Conservation (phyloP, 2,329 filamentous ascomycete genomes). For the Trichoderma pleuroti region DNA sequence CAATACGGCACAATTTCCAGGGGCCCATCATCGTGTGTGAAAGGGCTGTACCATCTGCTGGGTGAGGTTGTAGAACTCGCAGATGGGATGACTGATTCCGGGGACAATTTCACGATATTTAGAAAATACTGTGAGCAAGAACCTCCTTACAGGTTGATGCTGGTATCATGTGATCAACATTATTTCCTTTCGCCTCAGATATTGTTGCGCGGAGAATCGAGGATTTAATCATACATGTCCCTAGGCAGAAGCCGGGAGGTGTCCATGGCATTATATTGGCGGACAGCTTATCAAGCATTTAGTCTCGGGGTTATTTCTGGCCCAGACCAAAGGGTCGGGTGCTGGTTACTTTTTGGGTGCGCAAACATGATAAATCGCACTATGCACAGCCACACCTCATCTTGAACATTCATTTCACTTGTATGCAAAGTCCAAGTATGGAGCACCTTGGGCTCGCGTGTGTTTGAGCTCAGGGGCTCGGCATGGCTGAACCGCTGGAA, state of each 20-base stretch:
- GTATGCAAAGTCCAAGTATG: neutral
- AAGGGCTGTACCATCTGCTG: neutral
- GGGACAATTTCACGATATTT: no score
- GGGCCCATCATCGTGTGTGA: neutral
- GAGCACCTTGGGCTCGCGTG: neutral
- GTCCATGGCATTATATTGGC: neutral
- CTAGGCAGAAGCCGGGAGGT: neutral
- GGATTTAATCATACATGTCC: neutral
- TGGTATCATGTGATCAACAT: no score
- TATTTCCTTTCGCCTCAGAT: no score
- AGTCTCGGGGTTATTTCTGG: neutral
- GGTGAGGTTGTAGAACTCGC: neutral
- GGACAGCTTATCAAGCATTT: neutral
- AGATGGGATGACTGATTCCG: neutral
- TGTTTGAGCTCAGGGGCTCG: neutral
- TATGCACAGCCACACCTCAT: neutral
- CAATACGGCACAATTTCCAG: neutral
- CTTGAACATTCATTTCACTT: neutral
- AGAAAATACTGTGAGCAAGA: no score
- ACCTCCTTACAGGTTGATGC: no score
- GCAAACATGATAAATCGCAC: neutral
- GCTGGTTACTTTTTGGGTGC: neutral
- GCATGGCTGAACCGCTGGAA: neutral
- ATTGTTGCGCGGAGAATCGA: no score
- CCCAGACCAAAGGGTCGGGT: neutral